A percentile compares a stretch with the other conserved stretches of the same genome.
These are phyloP conservation scores for Diaporthe helianthi DNA, from an alignment of 2,329 filamentous ascomycete species.

Conservation along the genomic window DNA sequence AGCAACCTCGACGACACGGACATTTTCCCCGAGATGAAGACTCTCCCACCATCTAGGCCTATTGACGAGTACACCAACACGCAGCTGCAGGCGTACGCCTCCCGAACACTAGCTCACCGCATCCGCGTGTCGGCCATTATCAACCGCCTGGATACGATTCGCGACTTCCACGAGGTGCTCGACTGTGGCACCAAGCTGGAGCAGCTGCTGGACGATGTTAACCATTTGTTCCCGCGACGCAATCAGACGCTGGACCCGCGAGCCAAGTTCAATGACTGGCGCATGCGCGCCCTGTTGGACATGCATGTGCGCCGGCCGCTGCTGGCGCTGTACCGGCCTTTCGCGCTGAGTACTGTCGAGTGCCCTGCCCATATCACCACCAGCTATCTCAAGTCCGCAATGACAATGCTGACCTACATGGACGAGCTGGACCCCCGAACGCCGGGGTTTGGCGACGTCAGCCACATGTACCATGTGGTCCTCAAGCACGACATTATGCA, in stretches of 20 bases:
- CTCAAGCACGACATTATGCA: conserved; percentile 62
- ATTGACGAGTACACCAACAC: conserved; percentile 61
- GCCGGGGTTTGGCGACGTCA: conserved; percentile 54
- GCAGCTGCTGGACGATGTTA: conserved; percentile 60
- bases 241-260: conserved; percentile 50
- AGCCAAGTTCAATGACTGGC: conserved; percentile 59
- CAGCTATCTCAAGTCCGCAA: conserved; percentile 60
- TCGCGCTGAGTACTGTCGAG: conserved; percentile 58
- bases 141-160: conserved; percentile 58
- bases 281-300: conserved; percentile 58
- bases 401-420: conserved; percentile 62
- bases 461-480: conserved; percentile 60
- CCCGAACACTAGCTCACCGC: conserved; percentile 56
- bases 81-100: conserved; percentile 61
- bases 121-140: conserved; percentile 59
- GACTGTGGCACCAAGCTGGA: conserved; percentile 62
- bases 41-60: conserved; percentile 56
- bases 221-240: conserved; percentile 56
- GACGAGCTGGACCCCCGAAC: conserved; percentile 59
- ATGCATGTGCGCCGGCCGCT: conserved; percentile 62
- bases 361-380: conserved; percentile 59
- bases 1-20: conserved; percentile 61
- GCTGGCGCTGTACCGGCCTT: conserved; percentile 60
- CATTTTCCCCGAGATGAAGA: conserved; percentile 54
- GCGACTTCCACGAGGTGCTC: conserved; percentile 61